A percentile compares a stretch with the other conserved stretches of the same genome.
phyloP scores from a whole-genome alignment of 805 yeast species.

The Dipodascus geniculatus region DNA sequence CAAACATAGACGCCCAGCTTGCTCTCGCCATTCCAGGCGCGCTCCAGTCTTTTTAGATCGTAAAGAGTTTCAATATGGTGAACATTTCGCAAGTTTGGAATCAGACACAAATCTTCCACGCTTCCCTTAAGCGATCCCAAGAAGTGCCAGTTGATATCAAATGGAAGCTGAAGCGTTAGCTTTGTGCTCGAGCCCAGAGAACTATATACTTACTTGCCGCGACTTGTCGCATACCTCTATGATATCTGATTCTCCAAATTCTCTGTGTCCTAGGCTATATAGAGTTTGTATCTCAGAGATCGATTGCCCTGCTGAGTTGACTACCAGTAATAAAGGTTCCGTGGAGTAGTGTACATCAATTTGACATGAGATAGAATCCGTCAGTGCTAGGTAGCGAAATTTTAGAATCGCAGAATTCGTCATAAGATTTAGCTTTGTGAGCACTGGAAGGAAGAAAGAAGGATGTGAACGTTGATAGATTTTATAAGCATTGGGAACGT shows the following conservation, averaged over 20 bases:
- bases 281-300: background rate
- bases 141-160: background rate
- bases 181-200: background rate
- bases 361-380: background rate
- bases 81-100: slow-evolving; percentile 12
- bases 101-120: slow-evolving; percentile 23
- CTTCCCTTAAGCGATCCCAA: background rate
- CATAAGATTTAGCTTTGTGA: slow-evolving; percentile 51
- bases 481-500: slow-evolving; percentile 68
- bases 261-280: background rate
- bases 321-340: background rate
- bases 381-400: background rate
- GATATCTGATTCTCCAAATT: background rate
- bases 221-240: background rate
- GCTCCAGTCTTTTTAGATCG: background rate
- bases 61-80: slow-evolving; percentile 5
- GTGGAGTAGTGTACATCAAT: background rate
- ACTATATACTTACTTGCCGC: background rate
- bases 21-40: background rate
- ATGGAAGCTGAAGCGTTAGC: background rate
- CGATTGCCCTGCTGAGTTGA: background rate
- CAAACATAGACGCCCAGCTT: background rate
- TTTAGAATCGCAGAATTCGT: slow-evolving; percentile 13
- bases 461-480: slow-evolving; percentile 42
- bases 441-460: slow-evolving; percentile 57